Evolutionary conservation across 192 early-diverging fungal genomes (phyloP).

Genomic region (Dissophora ornata): DNA sequence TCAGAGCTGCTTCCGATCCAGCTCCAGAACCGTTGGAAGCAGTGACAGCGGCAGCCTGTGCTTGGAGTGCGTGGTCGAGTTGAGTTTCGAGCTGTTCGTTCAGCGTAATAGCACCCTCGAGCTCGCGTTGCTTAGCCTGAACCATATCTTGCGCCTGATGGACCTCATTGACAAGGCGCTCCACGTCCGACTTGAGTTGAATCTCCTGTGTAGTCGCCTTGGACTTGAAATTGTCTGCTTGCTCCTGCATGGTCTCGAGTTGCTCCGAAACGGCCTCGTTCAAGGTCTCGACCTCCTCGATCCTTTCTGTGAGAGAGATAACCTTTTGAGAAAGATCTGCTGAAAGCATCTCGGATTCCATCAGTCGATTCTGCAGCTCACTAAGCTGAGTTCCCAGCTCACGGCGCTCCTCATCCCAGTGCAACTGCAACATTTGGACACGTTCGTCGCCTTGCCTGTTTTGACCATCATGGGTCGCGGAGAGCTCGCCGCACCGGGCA

Average conservation of each 20-base stretch:
- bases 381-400: background rate
- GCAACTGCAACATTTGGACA: constrained; percentile 30
- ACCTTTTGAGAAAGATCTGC: constrained; percentile 41
- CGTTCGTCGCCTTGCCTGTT: constrained; percentile 32
- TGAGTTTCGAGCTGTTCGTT: constrained; percentile 35
- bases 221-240: constrained; percentile 19
- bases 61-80: constrained; percentile 21
- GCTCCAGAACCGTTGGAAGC: background rate
- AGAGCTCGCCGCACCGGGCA: constrained; percentile 11
- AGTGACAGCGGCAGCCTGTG: constrained; percentile 12
- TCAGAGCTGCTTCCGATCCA: constrained; percentile 7
- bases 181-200: constrained; percentile 33
- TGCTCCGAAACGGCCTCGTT: constrained; percentile 50
- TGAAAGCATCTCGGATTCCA: constrained; percentile 34
- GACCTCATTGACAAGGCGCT: constrained; percentile 38
- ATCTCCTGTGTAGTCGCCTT: constrained; percentile 9
- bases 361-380: constrained; percentile 18
- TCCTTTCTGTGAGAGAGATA: constrained; percentile 23
- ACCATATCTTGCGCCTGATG: constrained; percentile 26
- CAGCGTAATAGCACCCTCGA: constrained; percentile 13
- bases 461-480: background rate
- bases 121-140: constrained; percentile 24
- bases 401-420: constrained; percentile 30
- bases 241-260: constrained; percentile 30
- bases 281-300: constrained; percentile 40